Conservation (phyloP, 2,329 filamentous ascomycete species). For the Bisporella sp. region DNA sequence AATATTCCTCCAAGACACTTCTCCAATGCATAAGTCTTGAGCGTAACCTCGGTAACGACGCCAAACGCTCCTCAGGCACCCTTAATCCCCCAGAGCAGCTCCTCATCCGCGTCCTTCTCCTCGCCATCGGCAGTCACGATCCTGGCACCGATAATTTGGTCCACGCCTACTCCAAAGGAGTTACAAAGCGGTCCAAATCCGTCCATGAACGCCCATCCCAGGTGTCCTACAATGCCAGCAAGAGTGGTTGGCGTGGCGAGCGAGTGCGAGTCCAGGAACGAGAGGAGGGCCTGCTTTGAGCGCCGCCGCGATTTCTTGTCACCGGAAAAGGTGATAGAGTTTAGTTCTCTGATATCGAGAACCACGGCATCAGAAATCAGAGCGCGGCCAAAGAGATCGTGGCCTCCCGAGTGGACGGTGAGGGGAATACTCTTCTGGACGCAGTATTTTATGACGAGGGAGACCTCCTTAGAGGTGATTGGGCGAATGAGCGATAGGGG, state of each 20-base stretch:
- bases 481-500: neutral
- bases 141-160: conserved; percentile 30
- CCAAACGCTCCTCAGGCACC: conserved; percentile 24
- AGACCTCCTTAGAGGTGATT: neutral
- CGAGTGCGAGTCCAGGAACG: neutral
- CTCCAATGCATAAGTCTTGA: conserved; percentile 18
- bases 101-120: conserved; percentile 22
- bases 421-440: conserved; percentile 1
- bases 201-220: conserved; percentile 30
- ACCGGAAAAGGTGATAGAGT: conserved; percentile 6
- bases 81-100: conserved; percentile 25
- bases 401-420: conserved; percentile 15
- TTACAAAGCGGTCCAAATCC: conserved; percentile 29
- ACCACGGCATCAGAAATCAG: conserved; percentile 4
- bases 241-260: neutral
- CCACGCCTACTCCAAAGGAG: conserved; percentile 28
- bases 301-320: conserved; percentile 1
- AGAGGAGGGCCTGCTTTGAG: neutral
- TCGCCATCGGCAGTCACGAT: conserved; percentile 23
- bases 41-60: conserved; percentile 20
- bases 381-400: conserved; percentile 15
- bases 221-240: conserved; percentile 25
- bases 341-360: conserved; percentile 13
- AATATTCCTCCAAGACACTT: neutral
- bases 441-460: neutral